These are phyloP conservation scores for Fusarium torreyae DNA, from an alignment of 2,329 filamentous ascomycete species.

Conservation along the genomic window DNA sequence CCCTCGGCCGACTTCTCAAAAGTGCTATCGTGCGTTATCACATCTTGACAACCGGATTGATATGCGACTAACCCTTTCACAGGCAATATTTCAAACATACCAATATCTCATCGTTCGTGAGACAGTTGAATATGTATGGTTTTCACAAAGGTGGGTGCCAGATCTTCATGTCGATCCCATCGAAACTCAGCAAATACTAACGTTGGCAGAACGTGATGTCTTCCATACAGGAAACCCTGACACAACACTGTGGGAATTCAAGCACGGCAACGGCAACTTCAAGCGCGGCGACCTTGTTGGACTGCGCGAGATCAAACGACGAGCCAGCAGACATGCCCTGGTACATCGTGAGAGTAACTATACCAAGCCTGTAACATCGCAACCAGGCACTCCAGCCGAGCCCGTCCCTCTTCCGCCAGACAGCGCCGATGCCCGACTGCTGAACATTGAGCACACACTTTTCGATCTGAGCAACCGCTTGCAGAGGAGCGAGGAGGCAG, in stretches of 20 bases:
- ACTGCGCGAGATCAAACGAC: slow-evolving; percentile 93
- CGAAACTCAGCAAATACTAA: slow-evolving; percentile 16
- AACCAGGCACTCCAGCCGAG: slow-evolving; percentile 88
- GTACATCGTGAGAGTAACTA: slow-evolving; percentile 92
- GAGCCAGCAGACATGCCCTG: slow-evolving; percentile 91
- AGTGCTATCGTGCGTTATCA: slow-evolving; percentile 87
- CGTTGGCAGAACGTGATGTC: slow-evolving; percentile 87
- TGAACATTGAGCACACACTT: slow-evolving; percentile 83
- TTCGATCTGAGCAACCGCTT: slow-evolving; percentile 85
- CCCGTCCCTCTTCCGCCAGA: slow-evolving; percentile 81
- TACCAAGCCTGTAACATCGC: slow-evolving; percentile 81
- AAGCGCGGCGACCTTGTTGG: slow-evolving; percentile 94
- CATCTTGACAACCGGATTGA: neutral
- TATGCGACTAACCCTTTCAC: slow-evolving; percentile 29
- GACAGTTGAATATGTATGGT: slow-evolving; percentile 99
- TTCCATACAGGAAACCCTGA: slow-evolving; percentile 96
- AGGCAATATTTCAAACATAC: slow-evolving; percentile 99
- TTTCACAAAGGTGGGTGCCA: slow-evolving; percentile 89
- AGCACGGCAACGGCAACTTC: slow-evolving; percentile 97
- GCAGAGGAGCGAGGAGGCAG: slow-evolving; percentile 86
- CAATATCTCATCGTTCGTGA: slow-evolving; percentile 98
- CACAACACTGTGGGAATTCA: slow-evolving; percentile 97
- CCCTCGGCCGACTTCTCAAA: slow-evolving; percentile 98
- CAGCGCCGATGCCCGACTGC: slow-evolving; percentile 80
- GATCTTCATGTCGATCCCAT: neutral